Conservation (phyloP, 768 basidiomycete species). For the Psilocybe subaeruginosa region DNA sequence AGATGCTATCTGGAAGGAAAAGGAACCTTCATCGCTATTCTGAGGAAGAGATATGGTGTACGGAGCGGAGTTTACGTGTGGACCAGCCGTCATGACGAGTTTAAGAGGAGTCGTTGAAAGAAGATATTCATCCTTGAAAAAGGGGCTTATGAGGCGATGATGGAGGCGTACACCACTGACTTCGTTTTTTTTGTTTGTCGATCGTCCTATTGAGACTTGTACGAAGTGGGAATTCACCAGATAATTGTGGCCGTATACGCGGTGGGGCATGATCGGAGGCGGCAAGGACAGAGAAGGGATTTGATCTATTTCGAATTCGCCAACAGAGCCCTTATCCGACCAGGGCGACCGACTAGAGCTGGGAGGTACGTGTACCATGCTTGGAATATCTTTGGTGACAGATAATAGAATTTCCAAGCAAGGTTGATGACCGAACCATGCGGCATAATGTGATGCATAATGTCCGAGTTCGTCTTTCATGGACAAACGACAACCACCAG, state of each 20-base stretch:
- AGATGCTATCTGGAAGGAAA: slow-evolving; percentile 84
- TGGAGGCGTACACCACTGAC: slow-evolving; percentile 64
- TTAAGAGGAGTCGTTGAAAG: slow-evolving; percentile 85
- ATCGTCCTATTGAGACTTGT: slow-evolving; percentile 82
- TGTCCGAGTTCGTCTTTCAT: slow-evolving; percentile 84
- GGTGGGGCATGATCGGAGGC: slow-evolving; percentile 97
- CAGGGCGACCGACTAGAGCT: slow-evolving; percentile 41
- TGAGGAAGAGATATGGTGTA: slow-evolving; percentile 90
- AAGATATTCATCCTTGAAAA: slow-evolving; percentile 66
- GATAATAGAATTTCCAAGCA: slow-evolving; percentile 66
- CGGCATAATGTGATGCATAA: slow-evolving; percentile 89
- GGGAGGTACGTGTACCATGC: slow-evolving; percentile 21
- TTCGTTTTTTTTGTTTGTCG: slow-evolving; percentile 39
- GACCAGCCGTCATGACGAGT: slow-evolving; percentile 90
- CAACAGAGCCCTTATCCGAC: slow-evolving; percentile 34
- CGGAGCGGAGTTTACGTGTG: slow-evolving; percentile 83
- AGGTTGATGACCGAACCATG: slow-evolving; percentile 88
- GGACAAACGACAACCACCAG: slow-evolving; percentile 78
- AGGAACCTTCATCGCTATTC: slow-evolving; percentile 67
- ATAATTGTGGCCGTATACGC: slow-evolving; percentile 96
- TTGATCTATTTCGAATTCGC: slow-evolving; percentile 80
- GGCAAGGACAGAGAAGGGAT: slow-evolving; percentile 96
- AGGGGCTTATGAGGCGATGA: slow-evolving; percentile 72
- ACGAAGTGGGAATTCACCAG: slow-evolving; percentile 86
- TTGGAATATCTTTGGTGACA: slow-evolving; percentile 37